Conservation (phyloP, 371 early-diverging fungal genomes). For the Saksenaea oblongispora region DNA sequence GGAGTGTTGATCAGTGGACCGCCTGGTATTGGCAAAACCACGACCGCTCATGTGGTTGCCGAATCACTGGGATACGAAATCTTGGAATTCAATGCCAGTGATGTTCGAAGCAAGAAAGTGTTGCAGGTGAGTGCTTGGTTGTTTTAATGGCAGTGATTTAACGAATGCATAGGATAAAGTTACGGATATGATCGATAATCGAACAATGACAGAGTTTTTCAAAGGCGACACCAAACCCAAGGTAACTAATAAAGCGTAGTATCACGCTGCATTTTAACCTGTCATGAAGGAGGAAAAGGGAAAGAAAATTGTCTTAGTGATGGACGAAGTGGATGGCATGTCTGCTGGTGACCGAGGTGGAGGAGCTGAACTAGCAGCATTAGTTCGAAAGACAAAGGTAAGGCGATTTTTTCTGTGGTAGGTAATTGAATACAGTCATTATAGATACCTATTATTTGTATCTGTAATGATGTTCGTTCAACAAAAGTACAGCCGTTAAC, state of each 20-base stretch:
- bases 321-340: slow-evolving; percentile 99
- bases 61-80: slow-evolving; percentile 79
- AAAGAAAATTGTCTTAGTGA: slow-evolving; percentile 77
- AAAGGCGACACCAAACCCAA: background rate
- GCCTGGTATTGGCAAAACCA: slow-evolving; percentile 99
- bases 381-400: slow-evolving; percentile 91
- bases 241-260: background rate
- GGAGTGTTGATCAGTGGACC: slow-evolving; percentile 95
- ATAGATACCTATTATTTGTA: slow-evolving; percentile 97
- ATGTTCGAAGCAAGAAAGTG: slow-evolving; percentile 91
- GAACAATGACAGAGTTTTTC: slow-evolving; percentile 74
- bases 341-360: slow-evolving; percentile 99
- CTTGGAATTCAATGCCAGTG: slow-evolving; percentile 99
- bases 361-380: slow-evolving; percentile 82
- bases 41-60: slow-evolving; percentile 91
- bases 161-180: slow-evolving; percentile 15
- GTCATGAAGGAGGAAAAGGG: background rate
- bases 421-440: background rate
- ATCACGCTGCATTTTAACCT: background rate
- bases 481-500: slow-evolving; percentile 91
- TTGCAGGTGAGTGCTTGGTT: slow-evolving; percentile 61
- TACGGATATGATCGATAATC: slow-evolving; percentile 61
- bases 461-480: slow-evolving; percentile 96
- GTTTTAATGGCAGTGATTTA: background rate
- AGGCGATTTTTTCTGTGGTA: background rate